phyloP scores from a whole-genome alignment of 805 yeast genomes.

The Pichia deserticola region DNA sequence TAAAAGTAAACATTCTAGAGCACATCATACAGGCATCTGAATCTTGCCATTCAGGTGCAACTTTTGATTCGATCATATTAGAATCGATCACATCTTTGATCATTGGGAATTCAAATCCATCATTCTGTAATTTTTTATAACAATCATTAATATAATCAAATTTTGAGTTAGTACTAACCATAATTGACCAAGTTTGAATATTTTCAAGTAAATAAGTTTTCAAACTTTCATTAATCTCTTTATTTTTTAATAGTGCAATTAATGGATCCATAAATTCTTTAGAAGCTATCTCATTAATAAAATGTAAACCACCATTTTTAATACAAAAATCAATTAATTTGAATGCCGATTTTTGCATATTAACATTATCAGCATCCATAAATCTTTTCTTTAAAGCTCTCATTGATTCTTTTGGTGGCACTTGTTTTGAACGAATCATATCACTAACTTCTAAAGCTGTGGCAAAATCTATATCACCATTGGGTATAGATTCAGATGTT shows the following conservation, averaged over 20 bases:
- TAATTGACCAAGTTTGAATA: conserved; percentile 70
- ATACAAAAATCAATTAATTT: conserved; percentile 79
- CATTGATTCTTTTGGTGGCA: conserved; percentile 78
- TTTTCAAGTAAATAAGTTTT: conserved; percentile 52
- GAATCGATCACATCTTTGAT: conserved; percentile 32
- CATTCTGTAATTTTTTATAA: conserved; percentile 50
- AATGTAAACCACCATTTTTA: conserved; percentile 88
- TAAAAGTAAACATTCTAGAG: conserved; percentile 66
- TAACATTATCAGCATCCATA: conserved; percentile 58
- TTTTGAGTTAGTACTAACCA: conserved; percentile 62
- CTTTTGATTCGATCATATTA: conserved; percentile 71
- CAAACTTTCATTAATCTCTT: conserved; percentile 40
- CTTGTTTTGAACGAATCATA: conserved; percentile 70
- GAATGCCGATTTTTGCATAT: conserved; percentile 66
- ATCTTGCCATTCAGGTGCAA: conserved; percentile 98
- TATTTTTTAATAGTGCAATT: conserved; percentile 35
- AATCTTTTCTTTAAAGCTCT: conserved; percentile 72
- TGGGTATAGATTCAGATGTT: conserved; percentile 84
- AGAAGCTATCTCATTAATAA: conserved; percentile 68
- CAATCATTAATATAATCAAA: conserved; percentile 56
- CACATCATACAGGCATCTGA: conserved; percentile 94
- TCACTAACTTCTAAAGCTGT: conserved; percentile 81
- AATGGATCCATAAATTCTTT: conserved; percentile 82
- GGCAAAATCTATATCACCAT: conserved; percentile 76
- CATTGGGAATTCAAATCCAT: conserved; percentile 64